Percentiles rank a stretch among this genome's conserved stretches.
These are phyloP conservation scores for Knufia fluminis DNA, from an alignment of 2,329 filamentous ascomycete genomes.

Conservation along the genomic window DNA sequence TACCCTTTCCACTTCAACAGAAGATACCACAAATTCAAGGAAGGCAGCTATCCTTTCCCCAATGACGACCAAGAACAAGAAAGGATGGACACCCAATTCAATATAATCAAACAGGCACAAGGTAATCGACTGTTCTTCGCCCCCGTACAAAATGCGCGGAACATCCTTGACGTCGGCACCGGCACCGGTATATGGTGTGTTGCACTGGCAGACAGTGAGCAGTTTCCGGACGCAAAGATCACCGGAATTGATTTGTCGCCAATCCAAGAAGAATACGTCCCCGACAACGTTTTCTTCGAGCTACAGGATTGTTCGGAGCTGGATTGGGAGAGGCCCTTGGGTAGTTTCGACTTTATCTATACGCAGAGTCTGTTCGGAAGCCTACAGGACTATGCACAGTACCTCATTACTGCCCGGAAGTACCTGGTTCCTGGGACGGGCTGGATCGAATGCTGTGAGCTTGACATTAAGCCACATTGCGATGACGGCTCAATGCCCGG, in stretches of 20 bases:
- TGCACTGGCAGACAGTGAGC: conserved; percentile 46
- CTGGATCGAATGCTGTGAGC: conserved; percentile 38
- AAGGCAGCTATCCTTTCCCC: conserved; percentile 39
- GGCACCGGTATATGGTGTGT: conserved; percentile 61
- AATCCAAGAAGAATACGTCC: conserved; percentile 56
- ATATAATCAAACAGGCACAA: conserved; percentile 43
- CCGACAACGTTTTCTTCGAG: conserved; percentile 64
- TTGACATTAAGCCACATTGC: conserved; percentile 39
- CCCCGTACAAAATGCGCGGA: conserved; percentile 33
- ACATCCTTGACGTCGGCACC: conserved; percentile 50
- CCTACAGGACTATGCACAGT: conserved; percentile 46
- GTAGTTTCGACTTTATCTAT: conserved; percentile 52
- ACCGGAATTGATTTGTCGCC: conserved; percentile 59
- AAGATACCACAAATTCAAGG: conserved; percentile 37
- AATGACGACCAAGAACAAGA: conserved; percentile 49
- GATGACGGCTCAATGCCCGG: conserved; percentile 46
- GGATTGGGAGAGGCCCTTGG: conserved; percentile 47
- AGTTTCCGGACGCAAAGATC: conserved; percentile 50
- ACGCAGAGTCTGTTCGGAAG: conserved; percentile 50
- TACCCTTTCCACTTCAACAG: conserved; percentile 36
- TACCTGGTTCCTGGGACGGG: conserved; percentile 48
- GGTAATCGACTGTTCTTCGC: conserved; percentile 38
- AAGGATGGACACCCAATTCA: conserved; percentile 47
- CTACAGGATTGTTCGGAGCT: conserved; percentile 58
- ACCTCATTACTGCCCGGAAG: conserved; percentile 44